Base-by-base conservation (phyloP, 176 grass and related monocot species). In the Raddia distichophylla region DNA sequence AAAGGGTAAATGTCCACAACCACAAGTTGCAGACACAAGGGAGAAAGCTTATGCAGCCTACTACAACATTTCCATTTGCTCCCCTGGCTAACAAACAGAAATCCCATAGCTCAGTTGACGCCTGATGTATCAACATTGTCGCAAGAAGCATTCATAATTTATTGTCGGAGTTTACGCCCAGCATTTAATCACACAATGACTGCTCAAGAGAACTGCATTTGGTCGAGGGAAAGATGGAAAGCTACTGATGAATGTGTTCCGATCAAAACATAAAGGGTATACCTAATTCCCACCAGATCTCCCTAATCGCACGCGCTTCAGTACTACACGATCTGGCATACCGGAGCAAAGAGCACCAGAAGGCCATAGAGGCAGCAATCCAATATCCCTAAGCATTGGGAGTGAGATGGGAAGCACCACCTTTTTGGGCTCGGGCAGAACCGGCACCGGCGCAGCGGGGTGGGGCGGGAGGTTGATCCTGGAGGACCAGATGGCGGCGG, bases 401-500 rank as follows among this genome's bases (percentile, higher is more conserved):
- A 20, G 35, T 8, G 63, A 47, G 60, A 80, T 18, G 45, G 68
- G 63, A 58, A 5, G 67, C 81, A 37, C 86, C 73, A 88, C 89
- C 82, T 90, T 81, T 16, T 80, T 53, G 45, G 18, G 42, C 37
- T 45, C 16, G 59, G 80, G 35, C 17, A 71, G 63, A 67, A 50
- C 17, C 14, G 75, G 63, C 72, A 50, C 17, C 43, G 69, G 9
- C 20, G 18, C 76, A 45, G 87, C 1, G 57, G 71, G 11, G 37
- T 51, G 69, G 71, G 78, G 54, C 43, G 60, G 17, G 46, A 89
- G 61, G 57, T 78, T 87, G 69, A 89, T 7, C 40, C 56, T 93
- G 20, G 82, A 87, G 60, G 84, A 91, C 92, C 92, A 87, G 42
- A 87, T 42, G 19, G 77, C 69, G 6, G 83, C 54, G 13, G 73